A percentile compares a stretch with the other conserved stretches of the same genome.
These are phyloP conservation scores for Tetrapisispora fleetii DNA, from an alignment of 805 yeast genomes.

Conservation along the genomic window DNA sequence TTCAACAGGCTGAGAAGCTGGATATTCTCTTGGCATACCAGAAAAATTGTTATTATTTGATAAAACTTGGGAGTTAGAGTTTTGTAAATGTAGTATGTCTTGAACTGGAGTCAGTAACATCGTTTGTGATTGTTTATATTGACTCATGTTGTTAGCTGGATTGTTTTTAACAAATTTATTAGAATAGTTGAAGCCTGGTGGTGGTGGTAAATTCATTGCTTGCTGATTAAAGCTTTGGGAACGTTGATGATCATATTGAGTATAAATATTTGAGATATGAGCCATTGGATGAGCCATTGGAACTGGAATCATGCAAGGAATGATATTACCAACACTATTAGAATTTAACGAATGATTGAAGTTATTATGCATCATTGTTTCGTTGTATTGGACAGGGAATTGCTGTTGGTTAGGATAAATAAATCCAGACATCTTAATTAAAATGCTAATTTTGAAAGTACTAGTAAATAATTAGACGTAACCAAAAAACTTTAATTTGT, in stretches of 20 bases:
- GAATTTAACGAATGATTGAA: constrained; percentile 3
- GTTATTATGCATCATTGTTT: neutral
- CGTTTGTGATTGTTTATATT: constrained; percentile 1
- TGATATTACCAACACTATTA: constrained; percentile 1
- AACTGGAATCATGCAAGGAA: neutral
- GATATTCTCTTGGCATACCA: constrained; percentile 1
- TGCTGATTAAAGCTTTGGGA: constrained; percentile 2
- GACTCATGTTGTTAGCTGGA: neutral
- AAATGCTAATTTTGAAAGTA: neutral
- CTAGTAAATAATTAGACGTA: neutral
- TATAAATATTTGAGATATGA: constrained; percentile 3
- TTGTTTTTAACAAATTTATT: neutral
- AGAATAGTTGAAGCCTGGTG: constrained; percentile 14
- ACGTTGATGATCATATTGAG: constrained; percentile 3
- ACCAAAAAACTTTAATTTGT: neutral
- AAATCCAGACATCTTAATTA: neutral
- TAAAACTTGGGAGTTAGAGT: constrained; percentile 1
- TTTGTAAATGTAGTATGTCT: neutral
- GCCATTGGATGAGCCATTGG: neutral
- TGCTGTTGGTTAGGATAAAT: neutral
- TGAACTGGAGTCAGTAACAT: constrained; percentile 1
- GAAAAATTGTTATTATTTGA: constrained; percentile 4
- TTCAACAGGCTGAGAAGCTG: constrained; percentile 7
- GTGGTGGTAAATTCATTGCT: constrained; percentile 10
- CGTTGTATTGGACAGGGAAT: neutral